phyloP scores from a whole-genome alignment of 495 filamentous ascomycete species.

The Entonaema liquescens region DNA sequence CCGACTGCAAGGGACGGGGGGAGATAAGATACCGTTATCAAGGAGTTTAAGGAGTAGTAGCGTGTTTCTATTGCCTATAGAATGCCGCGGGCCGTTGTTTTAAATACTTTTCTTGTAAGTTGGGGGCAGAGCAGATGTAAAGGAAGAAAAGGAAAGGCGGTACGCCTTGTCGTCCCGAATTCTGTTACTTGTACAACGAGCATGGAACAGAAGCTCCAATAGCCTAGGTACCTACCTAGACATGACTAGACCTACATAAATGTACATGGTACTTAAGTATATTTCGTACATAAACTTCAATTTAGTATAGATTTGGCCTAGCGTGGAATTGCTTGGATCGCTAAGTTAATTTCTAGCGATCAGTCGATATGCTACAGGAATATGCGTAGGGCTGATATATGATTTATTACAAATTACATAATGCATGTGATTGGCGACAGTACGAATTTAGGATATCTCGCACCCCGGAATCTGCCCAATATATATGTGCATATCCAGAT shows the following conservation, averaged over 20 bases:
- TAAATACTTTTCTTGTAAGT: neutral
- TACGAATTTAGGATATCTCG: slow-evolving; percentile 1
- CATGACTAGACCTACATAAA: slow-evolving; percentile 23
- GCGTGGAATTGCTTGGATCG: neutral
- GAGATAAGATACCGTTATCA: slow-evolving; percentile 12
- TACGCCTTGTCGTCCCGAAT: slow-evolving; percentile 15
- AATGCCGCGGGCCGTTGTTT: neutral
- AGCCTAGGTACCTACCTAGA: slow-evolving; percentile 3
- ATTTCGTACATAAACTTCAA: neutral
- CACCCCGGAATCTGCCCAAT: neutral
- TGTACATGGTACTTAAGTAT: slow-evolving; percentile 2
- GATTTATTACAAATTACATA: no score
- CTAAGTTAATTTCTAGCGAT: slow-evolving; percentile 14
- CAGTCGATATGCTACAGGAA: slow-evolving; percentile 6
- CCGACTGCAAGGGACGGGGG: neutral
- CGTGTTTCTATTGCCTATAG: neutral
- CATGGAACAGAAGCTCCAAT: slow-evolving; percentile 21
- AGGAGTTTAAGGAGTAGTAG: neutral
- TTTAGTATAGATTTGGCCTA: slow-evolving; percentile 3
- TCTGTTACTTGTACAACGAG: slow-evolving; percentile 28
- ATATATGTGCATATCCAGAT: neutral
- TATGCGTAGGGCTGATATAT: slow-evolving; percentile 1
- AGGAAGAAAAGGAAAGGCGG: neutral
- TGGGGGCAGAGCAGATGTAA: neutral
- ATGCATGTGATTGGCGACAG: slow-evolving; percentile 18